Evolutionary conservation across 306 rosid genomes (phyloP).

Genomic region (Pachyrhizus erosus): DNA sequence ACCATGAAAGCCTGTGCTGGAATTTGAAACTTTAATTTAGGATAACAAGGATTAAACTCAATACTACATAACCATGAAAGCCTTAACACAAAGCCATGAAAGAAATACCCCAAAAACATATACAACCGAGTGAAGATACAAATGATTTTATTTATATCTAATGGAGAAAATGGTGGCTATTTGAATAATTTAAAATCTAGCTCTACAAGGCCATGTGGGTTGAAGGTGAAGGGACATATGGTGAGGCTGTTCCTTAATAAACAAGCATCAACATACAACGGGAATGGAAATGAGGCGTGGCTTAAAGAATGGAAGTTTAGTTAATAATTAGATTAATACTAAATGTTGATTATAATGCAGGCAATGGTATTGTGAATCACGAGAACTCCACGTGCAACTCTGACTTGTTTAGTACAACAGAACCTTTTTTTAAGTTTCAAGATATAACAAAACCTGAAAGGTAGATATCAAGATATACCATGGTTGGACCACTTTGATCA

Average conservation of each 20-base stretch:
- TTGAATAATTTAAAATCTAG: not conserved
- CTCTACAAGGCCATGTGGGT: slow-evolving; percentile 15
- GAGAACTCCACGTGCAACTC: slow-evolving; percentile 91
- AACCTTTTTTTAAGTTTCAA: slow-evolving; percentile 12
- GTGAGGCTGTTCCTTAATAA: slow-evolving; percentile 35
- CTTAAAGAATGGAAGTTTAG: slow-evolving; percentile 11
- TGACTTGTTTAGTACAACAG: slow-evolving; percentile 58
- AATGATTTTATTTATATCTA: not conserved
- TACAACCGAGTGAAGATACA: not conserved
- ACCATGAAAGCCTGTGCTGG: no score
- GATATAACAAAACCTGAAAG: slow-evolving; percentile 42
- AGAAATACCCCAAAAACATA: not conserved
- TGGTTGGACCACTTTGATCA: slow-evolving; percentile 48
- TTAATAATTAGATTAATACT: not conserved
- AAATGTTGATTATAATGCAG: slow-evolving; percentile 58
- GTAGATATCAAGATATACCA: slow-evolving; percentile 49
- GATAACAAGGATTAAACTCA: not conserved
- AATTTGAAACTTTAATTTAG: not conserved
- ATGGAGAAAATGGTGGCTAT: slow-evolving; percentile 13
- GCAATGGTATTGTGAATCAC: slow-evolving; percentile 86
- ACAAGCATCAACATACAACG: slow-evolving; percentile 52
- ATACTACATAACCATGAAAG: not conserved
- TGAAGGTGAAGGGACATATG: slow-evolving; percentile 50
- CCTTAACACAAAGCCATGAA: not conserved
- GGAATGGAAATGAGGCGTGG: slow-evolving; percentile 40